Base-by-base conservation (phyloP, 1,284 basidiomycete species). In the Kalmanozyma brasiliensis region DNA sequence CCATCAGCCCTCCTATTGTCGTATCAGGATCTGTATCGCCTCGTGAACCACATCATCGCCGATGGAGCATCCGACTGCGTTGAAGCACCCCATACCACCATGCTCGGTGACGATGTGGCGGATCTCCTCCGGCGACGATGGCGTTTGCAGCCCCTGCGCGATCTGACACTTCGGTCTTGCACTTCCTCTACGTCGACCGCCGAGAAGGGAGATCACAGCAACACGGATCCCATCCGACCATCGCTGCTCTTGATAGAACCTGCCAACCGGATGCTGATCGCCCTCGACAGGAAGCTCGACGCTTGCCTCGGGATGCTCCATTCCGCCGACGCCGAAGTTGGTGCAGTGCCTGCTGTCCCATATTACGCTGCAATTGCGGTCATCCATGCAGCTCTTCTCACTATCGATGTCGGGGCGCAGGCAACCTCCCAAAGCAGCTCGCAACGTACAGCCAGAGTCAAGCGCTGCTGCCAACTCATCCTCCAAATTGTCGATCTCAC, bases 271-370 rank as follows among this genome's bases (percentile, higher is more conserved):
- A 47, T 65, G 34, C 38, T 42, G 0, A 16, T 51, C 24, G 23
- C 58, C 10, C 51, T 65, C n/a, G 62, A 65, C 1, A 65, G 45
- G 22, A 65, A 51, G 24, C 29, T 59, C n/a, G 30, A 40, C 14
- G 46, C 42, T 10, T 65, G 62, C 32, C 38, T 55, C 9, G 33
- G 37, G 7, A 34, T 29, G 14, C 42, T 65, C 16, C 14, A 43
- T 10, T 48, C 45, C 4, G 11, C 20, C 10, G 14, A 16, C 8
- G 19, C 22, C 16, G 47, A 51, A 6, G 10, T 5, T 11, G 23
- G 22, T 17, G 30, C 38, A 7, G 17, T 11, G 19, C 22, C 46
- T 4, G 24, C 16, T n/a, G 2, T 53, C 4, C 6, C 51, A 1
- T 38, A 22, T 36, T 20, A 52, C 4, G 36, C 42, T 8, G 51